Conservation (phyloP, 495 filamentous ascomycete genomes). For the Penicillium mononematosum region DNA sequence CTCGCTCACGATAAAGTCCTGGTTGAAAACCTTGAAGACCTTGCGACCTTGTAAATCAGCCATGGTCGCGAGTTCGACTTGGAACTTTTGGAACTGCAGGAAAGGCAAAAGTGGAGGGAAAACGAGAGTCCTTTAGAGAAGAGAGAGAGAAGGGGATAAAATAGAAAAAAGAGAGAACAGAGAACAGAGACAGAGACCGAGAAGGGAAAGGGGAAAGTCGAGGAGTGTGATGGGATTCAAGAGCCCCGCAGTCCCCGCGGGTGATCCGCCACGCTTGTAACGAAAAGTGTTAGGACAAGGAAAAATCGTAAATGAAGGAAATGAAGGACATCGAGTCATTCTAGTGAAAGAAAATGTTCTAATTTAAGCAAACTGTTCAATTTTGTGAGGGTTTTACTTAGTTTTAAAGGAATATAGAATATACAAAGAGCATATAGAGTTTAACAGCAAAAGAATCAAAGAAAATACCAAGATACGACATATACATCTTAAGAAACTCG, state of each 20-base stretch:
- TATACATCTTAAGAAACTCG: too few relatives aligned
- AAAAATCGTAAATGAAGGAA: not conserved
- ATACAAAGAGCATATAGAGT: too few relatives aligned
- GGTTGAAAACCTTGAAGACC: slow-evolving; percentile 99
- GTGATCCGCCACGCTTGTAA: slow-evolving; percentile 21
- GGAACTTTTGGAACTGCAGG: not conserved
- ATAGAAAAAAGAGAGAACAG: slow-evolving; percentile 13
- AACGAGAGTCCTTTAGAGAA: slow-evolving; percentile 5
- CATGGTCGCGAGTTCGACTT: slow-evolving; percentile 46
- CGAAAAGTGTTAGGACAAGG: not conserved
- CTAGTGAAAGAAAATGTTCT: not conserved
- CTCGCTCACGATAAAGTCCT: slow-evolving; percentile 98
- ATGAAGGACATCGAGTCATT: not conserved
- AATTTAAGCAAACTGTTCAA: too few relatives aligned
- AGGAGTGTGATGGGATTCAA: slow-evolving; percentile 23
- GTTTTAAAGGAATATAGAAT: too few relatives aligned
- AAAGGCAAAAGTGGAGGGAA: slow-evolving; percentile 8
- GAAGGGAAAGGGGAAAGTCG: slow-evolving; percentile 11
- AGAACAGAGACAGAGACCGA: not conserved
- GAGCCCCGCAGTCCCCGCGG: slow-evolving; percentile 33
- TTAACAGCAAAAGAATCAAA: too few relatives aligned
- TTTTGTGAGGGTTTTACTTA: too few relatives aligned
- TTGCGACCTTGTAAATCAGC: slow-evolving; percentile 81
- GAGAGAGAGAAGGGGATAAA: slow-evolving; percentile 15
- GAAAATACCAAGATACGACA: too few relatives aligned